phyloP scores from a whole-genome alignment of 176 grass and related monocot genomes.

The Aegilops longissima region DNA sequence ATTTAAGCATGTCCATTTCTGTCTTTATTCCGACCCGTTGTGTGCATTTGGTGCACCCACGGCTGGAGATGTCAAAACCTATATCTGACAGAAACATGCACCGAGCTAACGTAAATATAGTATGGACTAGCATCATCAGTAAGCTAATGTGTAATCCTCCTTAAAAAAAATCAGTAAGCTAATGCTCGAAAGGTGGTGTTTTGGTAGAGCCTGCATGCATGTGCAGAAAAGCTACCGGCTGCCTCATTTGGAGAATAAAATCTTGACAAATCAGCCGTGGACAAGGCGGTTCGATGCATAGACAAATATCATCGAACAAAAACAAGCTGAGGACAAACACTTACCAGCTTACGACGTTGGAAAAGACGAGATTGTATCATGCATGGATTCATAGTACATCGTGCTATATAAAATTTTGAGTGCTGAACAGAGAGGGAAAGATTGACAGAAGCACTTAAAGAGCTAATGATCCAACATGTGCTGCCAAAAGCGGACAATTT shows the following conservation, averaged over 20 bases:
- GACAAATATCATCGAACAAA: slow-evolving; percentile 7
- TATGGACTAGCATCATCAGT: neutral
- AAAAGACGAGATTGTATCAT: neutral
- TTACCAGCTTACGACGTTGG: neutral
- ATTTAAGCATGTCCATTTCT: neutral
- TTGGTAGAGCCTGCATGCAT: neutral
- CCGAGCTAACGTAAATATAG: neutral
- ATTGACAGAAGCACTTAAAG: neutral
- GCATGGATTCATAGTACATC: neutral
- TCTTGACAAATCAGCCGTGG: neutral
- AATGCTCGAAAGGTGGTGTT: neutral
- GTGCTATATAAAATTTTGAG: neutral
- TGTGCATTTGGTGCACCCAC: neutral
- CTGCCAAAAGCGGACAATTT: too few species aligned
- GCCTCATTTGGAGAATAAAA: slow-evolving; percentile 25
- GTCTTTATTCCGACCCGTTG: neutral
- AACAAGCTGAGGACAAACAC: neutral
- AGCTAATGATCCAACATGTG: too few species aligned
- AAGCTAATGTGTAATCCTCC: too few species aligned
- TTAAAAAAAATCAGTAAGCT: neutral
- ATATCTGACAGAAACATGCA: neutral
- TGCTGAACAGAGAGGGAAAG: neutral
- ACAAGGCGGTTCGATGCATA: neutral
- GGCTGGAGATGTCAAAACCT: neutral
- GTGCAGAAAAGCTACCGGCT: neutral